Conservation (phyloP, 1,284 basidiomycete species). For the Microbotryomycetes sp. region DNA sequence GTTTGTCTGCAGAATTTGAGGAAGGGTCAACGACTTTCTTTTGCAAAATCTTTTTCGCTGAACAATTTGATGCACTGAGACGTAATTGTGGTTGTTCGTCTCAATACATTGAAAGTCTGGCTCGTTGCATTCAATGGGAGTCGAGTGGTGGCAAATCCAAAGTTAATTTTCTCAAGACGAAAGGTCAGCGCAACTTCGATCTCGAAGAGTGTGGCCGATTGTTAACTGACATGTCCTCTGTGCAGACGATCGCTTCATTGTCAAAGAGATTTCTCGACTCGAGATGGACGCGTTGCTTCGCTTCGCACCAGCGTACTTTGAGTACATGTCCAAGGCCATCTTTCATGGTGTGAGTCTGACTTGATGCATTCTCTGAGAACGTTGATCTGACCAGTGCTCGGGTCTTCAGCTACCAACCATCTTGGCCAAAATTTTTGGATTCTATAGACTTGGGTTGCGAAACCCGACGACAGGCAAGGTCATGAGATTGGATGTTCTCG, state of each 20-base stretch:
- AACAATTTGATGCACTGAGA: slow-evolving; percentile 92
- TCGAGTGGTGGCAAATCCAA: slow-evolving; percentile 93
- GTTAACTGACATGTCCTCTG: slow-evolving; percentile 3
- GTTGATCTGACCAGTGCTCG: neutral
- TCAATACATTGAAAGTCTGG: slow-evolving; percentile 86
- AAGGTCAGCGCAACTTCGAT: slow-evolving; percentile 51
- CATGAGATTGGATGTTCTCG: slow-evolving; percentile 87
- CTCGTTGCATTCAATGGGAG: slow-evolving; percentile 94
- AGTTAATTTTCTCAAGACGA: slow-evolving; percentile 90
- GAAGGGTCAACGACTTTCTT: slow-evolving; percentile 59
- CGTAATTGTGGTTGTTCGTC: slow-evolving; percentile 88
- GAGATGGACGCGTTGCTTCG: slow-evolving; percentile 94
- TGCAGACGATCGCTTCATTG: slow-evolving; percentile 92
- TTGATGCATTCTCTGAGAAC: neutral
- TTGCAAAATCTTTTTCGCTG: slow-evolving; percentile 91
- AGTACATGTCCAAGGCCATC: slow-evolving; percentile 81
- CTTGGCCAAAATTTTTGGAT: slow-evolving; percentile 94
- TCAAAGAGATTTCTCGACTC: slow-evolving; percentile 86
- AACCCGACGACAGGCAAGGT: slow-evolving; percentile 71
- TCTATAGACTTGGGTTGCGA: slow-evolving; percentile 89
- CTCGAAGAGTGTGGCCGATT: neutral
- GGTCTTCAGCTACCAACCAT: slow-evolving; percentile 71
- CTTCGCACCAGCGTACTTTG: slow-evolving; percentile 95
- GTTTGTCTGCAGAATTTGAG: slow-evolving; percentile 3
- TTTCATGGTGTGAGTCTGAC: slow-evolving; percentile 26